A percentile compares a stretch with the other conserved stretches of the same genome.
Conservation (phyloP, 306 rosid species). For the Gastrolobium villosum region DNA sequence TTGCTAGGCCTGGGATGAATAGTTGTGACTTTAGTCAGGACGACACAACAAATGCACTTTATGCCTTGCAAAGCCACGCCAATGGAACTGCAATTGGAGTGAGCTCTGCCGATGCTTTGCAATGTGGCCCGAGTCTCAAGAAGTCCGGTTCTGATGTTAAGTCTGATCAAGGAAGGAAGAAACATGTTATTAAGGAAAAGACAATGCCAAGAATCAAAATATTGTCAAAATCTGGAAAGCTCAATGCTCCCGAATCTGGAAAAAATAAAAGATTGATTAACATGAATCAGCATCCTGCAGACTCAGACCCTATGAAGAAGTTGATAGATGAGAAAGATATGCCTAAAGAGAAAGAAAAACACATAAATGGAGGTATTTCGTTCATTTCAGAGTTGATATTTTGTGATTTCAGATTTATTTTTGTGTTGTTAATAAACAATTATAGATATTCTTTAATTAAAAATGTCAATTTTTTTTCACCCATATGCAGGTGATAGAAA, state of each 20-base stretch:
- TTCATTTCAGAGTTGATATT: slow-evolving; percentile 36
- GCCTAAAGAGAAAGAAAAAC: slow-evolving; percentile 61
- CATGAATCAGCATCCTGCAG: slow-evolving; percentile 56
- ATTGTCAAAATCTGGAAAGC: slow-evolving; percentile 52
- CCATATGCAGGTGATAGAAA: slow-evolving; percentile 56
- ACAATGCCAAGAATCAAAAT: slow-evolving; percentile 48
- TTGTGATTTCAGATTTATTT: slow-evolving; percentile 27
- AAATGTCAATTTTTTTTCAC: slow-evolving; percentile 15
- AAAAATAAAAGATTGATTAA: slow-evolving; percentile 58
- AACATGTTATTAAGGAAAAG: slow-evolving; percentile 54
- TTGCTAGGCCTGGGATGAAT: slow-evolving; percentile 84
- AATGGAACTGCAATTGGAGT: slow-evolving; percentile 54
- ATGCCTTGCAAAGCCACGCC: slow-evolving; percentile 58
- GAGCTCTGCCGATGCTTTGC: slow-evolving; percentile 48
- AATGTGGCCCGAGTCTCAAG: slow-evolving; percentile 50
- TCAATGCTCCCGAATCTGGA: slow-evolving; percentile 51
- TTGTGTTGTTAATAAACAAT: slow-evolving; percentile 20
- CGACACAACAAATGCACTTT: slow-evolving; percentile 70
- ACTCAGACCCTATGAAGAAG: slow-evolving; percentile 57
- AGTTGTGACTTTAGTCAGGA: slow-evolving; percentile 74
- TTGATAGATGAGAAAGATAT: slow-evolving; percentile 54
- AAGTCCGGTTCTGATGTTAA: slow-evolving; percentile 49
- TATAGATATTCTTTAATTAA: slow-evolving; percentile 28
- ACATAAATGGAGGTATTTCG: slow-evolving; percentile 58
- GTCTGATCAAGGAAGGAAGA: slow-evolving; percentile 62